Evolutionary conservation across 2,329 filamentous ascomycete genomes (phyloP).

Genomic region (Calonectria pteridis): DNA sequence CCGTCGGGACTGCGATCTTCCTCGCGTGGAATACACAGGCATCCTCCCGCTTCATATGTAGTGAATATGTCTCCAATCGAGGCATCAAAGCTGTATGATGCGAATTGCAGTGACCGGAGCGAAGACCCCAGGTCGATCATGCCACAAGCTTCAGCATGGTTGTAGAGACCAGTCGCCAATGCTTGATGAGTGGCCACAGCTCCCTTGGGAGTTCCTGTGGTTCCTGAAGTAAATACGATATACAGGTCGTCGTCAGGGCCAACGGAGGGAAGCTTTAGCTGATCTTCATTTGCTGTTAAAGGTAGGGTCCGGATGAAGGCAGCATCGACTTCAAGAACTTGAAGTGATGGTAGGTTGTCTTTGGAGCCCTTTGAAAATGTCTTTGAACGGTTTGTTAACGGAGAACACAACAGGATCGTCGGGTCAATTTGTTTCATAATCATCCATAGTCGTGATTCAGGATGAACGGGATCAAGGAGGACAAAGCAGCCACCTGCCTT

Average conservation of each 20-base stretch:
- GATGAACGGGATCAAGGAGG: not conserved
- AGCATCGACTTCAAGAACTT: not conserved
- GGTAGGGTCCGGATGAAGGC: not conserved
- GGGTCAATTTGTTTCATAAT: not conserved
- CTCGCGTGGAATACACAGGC: not conserved
- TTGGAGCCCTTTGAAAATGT: not conserved
- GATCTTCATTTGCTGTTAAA: not conserved
- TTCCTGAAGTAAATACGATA: not conserved
- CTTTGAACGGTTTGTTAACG: not conserved
- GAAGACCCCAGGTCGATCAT: not conserved
- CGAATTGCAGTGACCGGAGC: not conserved
- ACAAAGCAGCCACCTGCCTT: not conserved
- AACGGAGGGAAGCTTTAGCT: not conserved
- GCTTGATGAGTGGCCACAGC: not conserved
- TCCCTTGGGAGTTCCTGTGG: not conserved
- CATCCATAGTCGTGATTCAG: not conserved
- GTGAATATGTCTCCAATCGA: not conserved
- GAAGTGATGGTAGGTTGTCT: not conserved
- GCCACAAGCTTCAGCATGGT: not conserved
- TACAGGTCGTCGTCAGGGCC: not conserved
- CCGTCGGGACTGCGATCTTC: not conserved
- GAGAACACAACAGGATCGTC: not conserved
- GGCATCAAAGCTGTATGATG: not conserved
- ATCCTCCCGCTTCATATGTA: not conserved
- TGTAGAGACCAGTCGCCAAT: not conserved